These are phyloP conservation scores for Heliocybe sulcata DNA, from an alignment of 1,284 basidiomycete species.

Conservation along the genomic window DNA sequence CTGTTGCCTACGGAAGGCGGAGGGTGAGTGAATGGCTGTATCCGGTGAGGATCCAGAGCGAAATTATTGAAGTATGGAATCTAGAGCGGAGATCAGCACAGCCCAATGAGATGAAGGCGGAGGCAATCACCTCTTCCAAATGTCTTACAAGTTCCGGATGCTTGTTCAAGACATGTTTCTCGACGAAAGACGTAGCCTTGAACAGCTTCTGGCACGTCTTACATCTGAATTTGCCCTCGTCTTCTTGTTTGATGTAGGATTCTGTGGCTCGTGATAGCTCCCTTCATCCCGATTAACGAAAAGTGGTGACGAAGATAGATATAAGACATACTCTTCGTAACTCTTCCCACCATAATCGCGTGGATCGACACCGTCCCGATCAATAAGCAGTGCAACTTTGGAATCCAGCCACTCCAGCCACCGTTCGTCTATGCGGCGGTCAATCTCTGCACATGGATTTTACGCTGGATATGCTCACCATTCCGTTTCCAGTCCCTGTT, in stretches of 20 bases:
- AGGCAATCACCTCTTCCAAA: slow-evolving; percentile 60
- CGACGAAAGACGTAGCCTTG: slow-evolving; percentile 91
- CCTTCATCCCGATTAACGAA: slow-evolving; percentile 29
- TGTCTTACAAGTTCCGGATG: slow-evolving; percentile 74
- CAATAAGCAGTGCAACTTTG: slow-evolving; percentile 73
- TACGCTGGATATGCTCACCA: slow-evolving; percentile 32
- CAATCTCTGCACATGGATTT: neutral
- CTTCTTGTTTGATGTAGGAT: slow-evolving; percentile 85
- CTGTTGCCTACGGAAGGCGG: slow-evolving; percentile 55
- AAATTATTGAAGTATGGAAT: slow-evolving; percentile 89
- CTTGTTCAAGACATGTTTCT: slow-evolving; percentile 90
- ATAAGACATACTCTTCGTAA: slow-evolving; percentile 70
- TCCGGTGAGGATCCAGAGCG: slow-evolving; percentile 86
- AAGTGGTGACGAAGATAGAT: neutral
- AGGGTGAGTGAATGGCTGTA: slow-evolving; percentile 79
- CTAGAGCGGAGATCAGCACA: slow-evolving; percentile 30
- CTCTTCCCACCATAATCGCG: slow-evolving; percentile 84
- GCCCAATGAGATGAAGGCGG: slow-evolving; percentile 5
- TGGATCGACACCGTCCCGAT: slow-evolving; percentile 73
- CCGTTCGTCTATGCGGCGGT: slow-evolving; percentile 53
- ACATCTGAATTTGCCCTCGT: slow-evolving; percentile 92
- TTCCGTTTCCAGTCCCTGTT: slow-evolving; percentile 62
- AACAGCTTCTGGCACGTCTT: slow-evolving; percentile 93
- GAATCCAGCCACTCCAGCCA: slow-evolving; percentile 85
- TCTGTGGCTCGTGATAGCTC: slow-evolving; percentile 76